Percentiles rank a stretch among this genome's conserved stretches.
Conservation (phyloP, 257 asterid genomes). For the Schizonepeta tenuifolia region DNA sequence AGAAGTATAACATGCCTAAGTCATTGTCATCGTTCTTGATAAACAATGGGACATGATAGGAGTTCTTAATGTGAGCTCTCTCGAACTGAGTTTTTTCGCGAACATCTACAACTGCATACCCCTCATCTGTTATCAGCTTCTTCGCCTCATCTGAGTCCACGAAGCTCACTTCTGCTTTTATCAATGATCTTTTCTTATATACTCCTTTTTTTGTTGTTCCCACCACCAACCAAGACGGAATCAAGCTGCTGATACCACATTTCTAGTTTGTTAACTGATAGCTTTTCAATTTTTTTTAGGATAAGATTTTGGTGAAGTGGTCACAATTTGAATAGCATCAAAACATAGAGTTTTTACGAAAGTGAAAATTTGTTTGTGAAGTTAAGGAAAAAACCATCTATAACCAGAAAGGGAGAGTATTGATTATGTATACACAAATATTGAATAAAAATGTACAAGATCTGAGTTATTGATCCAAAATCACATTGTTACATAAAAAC, state of each 20-base stretch:
- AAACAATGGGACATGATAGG: conserved; percentile 79
- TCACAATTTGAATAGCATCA: neutral
- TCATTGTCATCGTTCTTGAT: conserved; percentile 82
- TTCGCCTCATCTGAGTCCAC: conserved; percentile 77
- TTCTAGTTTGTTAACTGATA: conserved; percentile 27
- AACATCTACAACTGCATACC: conserved; percentile 76
- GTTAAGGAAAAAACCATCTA: neutral
- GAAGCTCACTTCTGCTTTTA: conserved; percentile 67
- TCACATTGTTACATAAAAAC: neutral
- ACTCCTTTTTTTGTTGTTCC: conserved; percentile 33
- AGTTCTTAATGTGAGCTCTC: conserved; percentile 78
- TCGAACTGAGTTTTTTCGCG: conserved; percentile 78
- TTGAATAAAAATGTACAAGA: neutral
- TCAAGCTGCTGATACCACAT: conserved; percentile 63
- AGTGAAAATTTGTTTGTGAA: neutral
- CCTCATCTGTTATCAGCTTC: conserved; percentile 72
- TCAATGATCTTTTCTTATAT: conserved; percentile 39
- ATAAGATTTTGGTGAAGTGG: neutral
- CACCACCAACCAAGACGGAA: conserved; percentile 47
- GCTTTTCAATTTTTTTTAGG: neutral
- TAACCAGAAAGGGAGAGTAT: neutral
- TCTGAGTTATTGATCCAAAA: neutral
- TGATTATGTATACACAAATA: neutral
- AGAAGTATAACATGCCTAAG: conserved; percentile 46
- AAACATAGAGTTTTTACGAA: neutral